These are phyloP conservation scores for Diaporthe sp. DNA, from an alignment of 2,329 filamentous ascomycete species.

Conservation along the genomic window DNA sequence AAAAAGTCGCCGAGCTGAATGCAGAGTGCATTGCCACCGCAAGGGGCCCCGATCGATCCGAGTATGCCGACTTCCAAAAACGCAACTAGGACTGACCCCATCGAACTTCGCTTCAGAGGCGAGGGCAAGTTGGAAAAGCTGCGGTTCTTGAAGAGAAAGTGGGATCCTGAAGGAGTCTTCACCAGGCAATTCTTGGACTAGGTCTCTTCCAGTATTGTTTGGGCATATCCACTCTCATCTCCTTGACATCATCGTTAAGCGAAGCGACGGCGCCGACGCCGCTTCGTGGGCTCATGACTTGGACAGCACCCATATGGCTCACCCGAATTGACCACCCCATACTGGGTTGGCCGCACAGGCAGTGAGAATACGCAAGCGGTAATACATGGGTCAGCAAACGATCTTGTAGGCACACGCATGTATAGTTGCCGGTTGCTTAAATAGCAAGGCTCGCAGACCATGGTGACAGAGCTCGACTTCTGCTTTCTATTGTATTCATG, in stretches of 20 bases:
- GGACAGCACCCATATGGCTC: background rate
- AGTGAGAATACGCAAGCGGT: background rate
- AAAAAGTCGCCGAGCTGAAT: constrained; percentile 36
- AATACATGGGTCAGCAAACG: background rate
- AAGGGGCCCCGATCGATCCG: constrained; percentile 29
- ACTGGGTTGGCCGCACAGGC: background rate
- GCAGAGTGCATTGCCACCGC: constrained; percentile 33
- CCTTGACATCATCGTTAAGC: background rate
- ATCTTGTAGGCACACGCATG: background rate
- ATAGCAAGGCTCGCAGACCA: background rate
- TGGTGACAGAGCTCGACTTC: background rate
- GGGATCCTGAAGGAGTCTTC: constrained; percentile 41
- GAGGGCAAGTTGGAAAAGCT: constrained; percentile 25
- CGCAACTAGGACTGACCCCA: constrained; percentile 33
- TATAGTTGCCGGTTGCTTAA: background rate
- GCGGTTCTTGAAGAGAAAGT: constrained; percentile 15
- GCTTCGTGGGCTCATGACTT: background rate
- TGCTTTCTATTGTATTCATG: background rate
- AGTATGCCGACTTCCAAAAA: constrained; percentile 36
- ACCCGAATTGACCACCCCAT: background rate
- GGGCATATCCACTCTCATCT: background rate
- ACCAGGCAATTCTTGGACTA: constrained; percentile 25
- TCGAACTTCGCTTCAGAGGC: constrained; percentile 38
- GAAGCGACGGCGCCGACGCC: background rate
- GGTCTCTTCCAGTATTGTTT: background rate